Evolutionary conservation across 495 filamentous ascomycete species (phyloP).

Genomic region (Daldinia loculata): DNA sequence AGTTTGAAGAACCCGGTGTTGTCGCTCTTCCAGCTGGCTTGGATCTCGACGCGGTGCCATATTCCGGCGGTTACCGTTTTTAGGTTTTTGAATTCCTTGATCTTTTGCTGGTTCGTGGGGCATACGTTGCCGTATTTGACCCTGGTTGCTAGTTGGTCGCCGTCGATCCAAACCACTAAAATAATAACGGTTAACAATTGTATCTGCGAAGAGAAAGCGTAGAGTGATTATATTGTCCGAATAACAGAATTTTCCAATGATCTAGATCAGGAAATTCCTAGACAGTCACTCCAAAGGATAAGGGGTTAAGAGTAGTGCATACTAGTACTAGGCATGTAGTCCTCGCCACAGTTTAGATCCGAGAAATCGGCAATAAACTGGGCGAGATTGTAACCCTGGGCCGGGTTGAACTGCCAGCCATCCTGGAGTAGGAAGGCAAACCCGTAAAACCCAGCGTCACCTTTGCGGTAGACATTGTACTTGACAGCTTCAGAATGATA

Average conservation of each 20-base stretch:
- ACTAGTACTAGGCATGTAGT: conserved; percentile 61
- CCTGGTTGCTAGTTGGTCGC: conserved; percentile 57
- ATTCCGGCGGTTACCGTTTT: conserved; percentile 54
- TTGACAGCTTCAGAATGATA: conserved; percentile 65
- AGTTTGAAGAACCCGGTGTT: conserved; percentile 58
- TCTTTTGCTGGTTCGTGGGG: conserved; percentile 44
- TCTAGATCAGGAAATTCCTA: too few species aligned
- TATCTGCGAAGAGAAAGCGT: not conserved
- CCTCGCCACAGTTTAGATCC: conserved; percentile 56
- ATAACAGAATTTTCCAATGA: too few species aligned
- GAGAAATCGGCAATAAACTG: conserved; percentile 66
- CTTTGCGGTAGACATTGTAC: conserved; percentile 57
- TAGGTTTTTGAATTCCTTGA: conserved; percentile 44
- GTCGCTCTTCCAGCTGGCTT: conserved; percentile 59
- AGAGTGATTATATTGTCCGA: too few species aligned
- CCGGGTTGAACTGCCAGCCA: conserved; percentile 58
- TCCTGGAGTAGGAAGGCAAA: conserved; percentile 63
- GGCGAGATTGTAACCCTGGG: conserved; percentile 61
- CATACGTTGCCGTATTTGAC: conserved; percentile 58
- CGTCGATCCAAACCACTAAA: conserved; percentile 58
- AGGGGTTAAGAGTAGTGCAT: too few species aligned
- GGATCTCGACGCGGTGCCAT: conserved; percentile 62
- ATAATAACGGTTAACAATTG: too few species aligned
- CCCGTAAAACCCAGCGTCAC: conserved; percentile 63
- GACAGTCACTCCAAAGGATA: too few species aligned